phyloP scores from a whole-genome alignment of 306 rosid genomes.

The Lagenaria siceraria region DNA sequence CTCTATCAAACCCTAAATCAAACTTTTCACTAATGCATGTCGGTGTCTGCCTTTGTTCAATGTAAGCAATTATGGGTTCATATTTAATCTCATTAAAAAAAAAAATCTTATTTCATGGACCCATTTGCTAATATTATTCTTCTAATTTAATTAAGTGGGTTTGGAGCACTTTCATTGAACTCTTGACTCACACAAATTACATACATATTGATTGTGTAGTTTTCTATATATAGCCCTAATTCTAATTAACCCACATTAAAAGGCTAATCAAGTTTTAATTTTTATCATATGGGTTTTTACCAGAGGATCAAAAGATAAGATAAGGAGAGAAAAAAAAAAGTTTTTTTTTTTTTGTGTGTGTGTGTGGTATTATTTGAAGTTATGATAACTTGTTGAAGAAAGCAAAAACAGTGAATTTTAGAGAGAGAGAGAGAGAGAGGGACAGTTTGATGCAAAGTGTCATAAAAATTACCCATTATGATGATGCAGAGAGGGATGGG shows the following conservation, averaged over 20 bases:
- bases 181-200: not conserved
- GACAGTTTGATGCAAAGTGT: slow-evolving; percentile 26
- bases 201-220: too few species aligned
- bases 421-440: not conserved
- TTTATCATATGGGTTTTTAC: not conserved
- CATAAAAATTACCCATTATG: slow-evolving; percentile 28
- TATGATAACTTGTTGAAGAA: slow-evolving; percentile 21
- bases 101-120: slow-evolving; percentile 18
- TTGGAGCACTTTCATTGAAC: not conserved
- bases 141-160: not conserved
- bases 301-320: too few species aligned
- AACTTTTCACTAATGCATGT: slow-evolving; percentile 19
- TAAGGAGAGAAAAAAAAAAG: too few species aligned
- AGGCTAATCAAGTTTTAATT: not conserved
- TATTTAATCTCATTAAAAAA: slow-evolving; percentile 13
- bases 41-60: slow-evolving; percentile 38
- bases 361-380: not conserved
- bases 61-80: slow-evolving; percentile 33
- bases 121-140: not conserved
- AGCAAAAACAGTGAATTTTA: slow-evolving; percentile 9
- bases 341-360: too few species aligned
- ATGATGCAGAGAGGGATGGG: slow-evolving; percentile 23
- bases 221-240: too few species aligned
- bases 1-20: slow-evolving; percentile 13
- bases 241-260: not conserved